These are phyloP conservation scores for Macrophomina phaseolina DNA, from an alignment of 2,329 filamentous ascomycete genomes.

Conservation along the genomic window DNA sequence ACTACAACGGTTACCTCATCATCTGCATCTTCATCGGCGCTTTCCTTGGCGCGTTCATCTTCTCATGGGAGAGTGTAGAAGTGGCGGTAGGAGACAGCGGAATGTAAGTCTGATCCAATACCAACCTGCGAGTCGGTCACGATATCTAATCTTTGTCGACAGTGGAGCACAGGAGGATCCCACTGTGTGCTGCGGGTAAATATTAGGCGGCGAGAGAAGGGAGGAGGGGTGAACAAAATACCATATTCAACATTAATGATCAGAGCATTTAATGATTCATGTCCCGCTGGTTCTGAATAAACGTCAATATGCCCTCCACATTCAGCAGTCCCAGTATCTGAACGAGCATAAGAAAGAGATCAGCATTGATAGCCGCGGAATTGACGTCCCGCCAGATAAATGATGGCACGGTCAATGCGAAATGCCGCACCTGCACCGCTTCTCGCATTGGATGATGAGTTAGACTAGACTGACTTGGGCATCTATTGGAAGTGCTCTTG, in stretches of 20 bases:
- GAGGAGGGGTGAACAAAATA: neutral
- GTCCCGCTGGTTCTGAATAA: neutral
- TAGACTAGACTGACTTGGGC: too few relatives aligned
- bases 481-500: too few relatives aligned
- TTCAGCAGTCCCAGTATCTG: too few relatives aligned
- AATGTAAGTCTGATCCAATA: neutral
- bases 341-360: too few relatives aligned
- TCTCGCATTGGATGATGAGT: too few relatives aligned
- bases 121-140: neutral
- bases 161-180: slow-evolving; percentile 14
- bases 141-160: neutral
- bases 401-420: too few relatives aligned
- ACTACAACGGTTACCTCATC: slow-evolving; percentile 74
- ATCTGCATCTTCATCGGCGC: slow-evolving; percentile 81
- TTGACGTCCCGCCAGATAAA: too few relatives aligned
- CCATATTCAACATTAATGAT: neutral
- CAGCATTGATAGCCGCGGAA: too few relatives aligned
- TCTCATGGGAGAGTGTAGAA: slow-evolving; percentile 67
- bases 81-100: neutral
- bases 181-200: slow-evolving; percentile 24
- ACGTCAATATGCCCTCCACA: neutral
- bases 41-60: slow-evolving; percentile 74
- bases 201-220: neutral
- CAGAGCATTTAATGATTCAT: neutral
- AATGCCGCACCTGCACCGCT: too few relatives aligned